These are phyloP conservation scores for Gillenia trifoliata DNA, from an alignment of 306 rosid species.

Conservation along the genomic window DNA sequence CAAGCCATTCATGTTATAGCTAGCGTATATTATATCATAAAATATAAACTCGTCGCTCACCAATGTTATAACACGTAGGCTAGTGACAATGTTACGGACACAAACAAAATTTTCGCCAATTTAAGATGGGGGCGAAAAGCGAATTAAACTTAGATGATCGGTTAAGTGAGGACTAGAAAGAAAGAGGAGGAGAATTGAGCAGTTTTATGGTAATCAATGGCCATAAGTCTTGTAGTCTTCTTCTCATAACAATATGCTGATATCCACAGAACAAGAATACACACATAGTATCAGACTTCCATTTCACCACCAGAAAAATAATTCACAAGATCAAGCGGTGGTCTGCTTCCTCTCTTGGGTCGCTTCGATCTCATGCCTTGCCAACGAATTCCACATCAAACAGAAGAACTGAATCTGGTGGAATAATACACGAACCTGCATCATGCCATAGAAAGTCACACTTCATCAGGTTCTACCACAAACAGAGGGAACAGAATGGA, in stretches of 20 bases:
- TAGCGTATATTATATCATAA: neutral
- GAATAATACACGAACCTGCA: slow-evolving; percentile 89
- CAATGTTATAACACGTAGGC: neutral
- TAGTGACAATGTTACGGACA: neutral
- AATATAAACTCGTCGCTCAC: neutral
- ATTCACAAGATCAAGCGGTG: neutral
- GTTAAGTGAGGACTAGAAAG: neutral
- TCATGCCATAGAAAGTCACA: neutral
- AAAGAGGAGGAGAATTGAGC: neutral
- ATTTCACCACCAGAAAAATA: neutral
- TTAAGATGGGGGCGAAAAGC: no score
- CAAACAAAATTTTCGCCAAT: neutral
- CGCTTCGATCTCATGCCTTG: slow-evolving; percentile 47
- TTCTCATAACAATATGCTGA: neutral
- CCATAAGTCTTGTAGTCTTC: neutral
- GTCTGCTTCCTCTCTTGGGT: neutral
- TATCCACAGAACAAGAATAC: neutral
- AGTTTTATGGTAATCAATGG: neutral
- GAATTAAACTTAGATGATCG: neutral
- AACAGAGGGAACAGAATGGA: neutral
- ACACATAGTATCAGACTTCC: neutral
- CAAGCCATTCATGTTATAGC: no score
- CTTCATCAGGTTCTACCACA: neutral
- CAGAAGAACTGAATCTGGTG: slow-evolving; percentile 76
- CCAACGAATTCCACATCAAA: slow-evolving; percentile 89